Percentiles rank a stretch among this genome's conserved stretches.
Evolutionary conservation across 208 protist genomes (phyloP).

Genomic region (Porcisia deanei): DNA sequence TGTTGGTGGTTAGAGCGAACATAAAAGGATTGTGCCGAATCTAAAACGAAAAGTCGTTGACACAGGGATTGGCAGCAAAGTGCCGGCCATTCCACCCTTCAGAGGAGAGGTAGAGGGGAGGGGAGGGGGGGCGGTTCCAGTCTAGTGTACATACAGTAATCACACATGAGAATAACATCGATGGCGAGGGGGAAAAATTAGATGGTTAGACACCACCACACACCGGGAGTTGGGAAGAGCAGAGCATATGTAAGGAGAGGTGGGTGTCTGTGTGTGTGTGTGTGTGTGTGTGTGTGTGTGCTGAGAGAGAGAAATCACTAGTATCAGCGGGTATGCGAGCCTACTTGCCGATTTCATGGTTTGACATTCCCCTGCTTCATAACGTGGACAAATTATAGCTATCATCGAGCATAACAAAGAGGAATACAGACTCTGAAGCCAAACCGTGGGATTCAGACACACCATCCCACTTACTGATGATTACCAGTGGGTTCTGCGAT

Average conservation of each 20-base stretch:
- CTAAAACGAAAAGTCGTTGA: not conserved
- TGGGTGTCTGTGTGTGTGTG: not conserved
- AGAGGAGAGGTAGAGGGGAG: too few relatives aligned
- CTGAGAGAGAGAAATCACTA: not conserved
- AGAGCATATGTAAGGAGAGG: not conserved
- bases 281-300: too few relatives aligned
- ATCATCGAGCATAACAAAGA: not conserved
- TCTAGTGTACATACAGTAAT: not conserved
- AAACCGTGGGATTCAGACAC: not conserved
- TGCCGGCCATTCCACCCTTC: not conserved
- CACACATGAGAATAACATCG: not conserved
- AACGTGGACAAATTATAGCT: not conserved
- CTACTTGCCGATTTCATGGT: not conserved
- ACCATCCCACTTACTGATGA: too few relatives aligned
- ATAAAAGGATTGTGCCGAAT: not conserved
- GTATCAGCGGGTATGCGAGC: not conserved
- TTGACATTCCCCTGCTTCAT: too few relatives aligned
- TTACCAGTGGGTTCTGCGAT: conserved; percentile 65
- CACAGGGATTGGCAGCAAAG: not conserved
- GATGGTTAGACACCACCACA: not conserved
- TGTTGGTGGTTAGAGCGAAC: not conserved
- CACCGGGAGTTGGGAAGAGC: not conserved
- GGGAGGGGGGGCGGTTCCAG: not conserved
- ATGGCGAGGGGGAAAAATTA: not conserved
- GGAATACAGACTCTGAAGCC: not conserved